Base-by-base conservation (phyloP, 2,329 filamentous ascomycete genomes). In the Cercospora citrullina region DNA sequence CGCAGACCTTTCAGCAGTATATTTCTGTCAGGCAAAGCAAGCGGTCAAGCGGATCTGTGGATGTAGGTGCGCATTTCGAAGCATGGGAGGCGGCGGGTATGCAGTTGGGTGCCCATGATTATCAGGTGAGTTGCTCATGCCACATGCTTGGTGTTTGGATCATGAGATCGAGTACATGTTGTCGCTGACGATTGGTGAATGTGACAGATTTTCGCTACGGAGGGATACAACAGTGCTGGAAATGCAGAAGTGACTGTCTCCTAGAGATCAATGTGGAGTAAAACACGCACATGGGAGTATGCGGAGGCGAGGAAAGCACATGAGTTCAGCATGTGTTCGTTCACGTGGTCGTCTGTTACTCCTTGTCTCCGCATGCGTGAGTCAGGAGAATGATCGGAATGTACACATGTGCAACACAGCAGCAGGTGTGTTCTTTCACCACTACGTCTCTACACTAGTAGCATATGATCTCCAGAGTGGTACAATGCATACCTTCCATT, bases 21-120 rank as follows among this genome's bases (percentile, higher is more conserved):
- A 86, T 83, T 81, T 84, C 81, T 21, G 82, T 87, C 21, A 81
- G 85, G 67, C 77, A 79, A 69, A 78, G 70, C 64, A 86, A 87
- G 81, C 80, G 85, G 60, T 79, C 80, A 26, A 79, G 81, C 63
- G 86, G 85, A 3, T 84, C 82, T 6, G 82, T 88, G 68, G 84
- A 81, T 42, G 80, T 80, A 1, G 78, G 75, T 26, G 83, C 81
- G 70, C 85, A 87, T 75, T 87, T 87, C 72, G 79, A 84, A 71
- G 85, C 84, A 7, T 87, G 86, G 86, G 33, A 55, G 26, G 14
- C 23, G 3, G 30, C 60, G 1, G 67, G 69, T 2, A 21, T 71
- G 57, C 39, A 59, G 10, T 30, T 70, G 42, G 66, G 68, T n/a
- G 62, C 61, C 1, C 62, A 48, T 16, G 33, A 71, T 59, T 69